phyloP scores from a whole-genome alignment of 768 basidiomycete genomes.

The Xanthoconium stramineum region DNA sequence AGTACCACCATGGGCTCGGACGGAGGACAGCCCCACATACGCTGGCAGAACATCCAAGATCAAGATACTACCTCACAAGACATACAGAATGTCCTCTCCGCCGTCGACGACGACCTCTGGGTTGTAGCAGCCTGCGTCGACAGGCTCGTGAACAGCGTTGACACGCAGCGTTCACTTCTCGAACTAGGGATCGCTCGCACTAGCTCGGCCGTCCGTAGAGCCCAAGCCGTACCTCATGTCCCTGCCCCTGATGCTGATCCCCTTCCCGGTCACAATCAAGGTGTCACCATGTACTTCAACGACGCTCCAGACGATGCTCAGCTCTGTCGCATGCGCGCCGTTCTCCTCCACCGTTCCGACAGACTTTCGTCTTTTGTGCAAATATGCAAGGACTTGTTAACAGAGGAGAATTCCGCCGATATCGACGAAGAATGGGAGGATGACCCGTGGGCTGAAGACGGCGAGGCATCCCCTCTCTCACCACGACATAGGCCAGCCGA shows the following conservation, averaged over 20 bases:
- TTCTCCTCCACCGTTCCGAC: constrained; percentile 69
- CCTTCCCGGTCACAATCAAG: constrained; percentile 14
- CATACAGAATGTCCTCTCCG: constrained; percentile 46
- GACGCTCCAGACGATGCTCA: constrained; percentile 58
- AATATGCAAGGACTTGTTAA: constrained; percentile 45
- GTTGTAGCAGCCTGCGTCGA: constrained; percentile 72
- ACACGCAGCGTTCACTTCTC: constrained; percentile 56
- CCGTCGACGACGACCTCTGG: constrained; percentile 70
- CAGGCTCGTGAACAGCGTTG: constrained; percentile 55
- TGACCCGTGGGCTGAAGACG: constrained; percentile 65
- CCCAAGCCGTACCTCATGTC: constrained; percentile 37
- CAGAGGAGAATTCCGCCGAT: constrained; percentile 26
- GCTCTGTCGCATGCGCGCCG: constrained; percentile 58
- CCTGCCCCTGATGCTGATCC: constrained; percentile 18
- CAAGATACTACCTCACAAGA: constrained; percentile 51
- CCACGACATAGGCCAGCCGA: constrained; percentile 26
- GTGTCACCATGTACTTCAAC: constrained; percentile 53
- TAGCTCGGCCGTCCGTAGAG: constrained; percentile 43
- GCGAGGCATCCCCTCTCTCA: constrained; percentile 25
- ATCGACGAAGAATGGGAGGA: constrained; percentile 48
- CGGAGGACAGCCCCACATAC: constrained; percentile 36
- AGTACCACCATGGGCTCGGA: constrained; percentile 32
- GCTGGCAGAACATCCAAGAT: constrained; percentile 59
- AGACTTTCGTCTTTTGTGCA: constrained; percentile 70
- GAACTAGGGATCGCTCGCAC: constrained; percentile 64